A percentile compares a stretch with the other conserved stretches of the same genome.
These are phyloP conservation scores for Alternaria incomplexa DNA, from an alignment of 2,329 filamentous ascomycete species.

Conservation along the genomic window DNA sequence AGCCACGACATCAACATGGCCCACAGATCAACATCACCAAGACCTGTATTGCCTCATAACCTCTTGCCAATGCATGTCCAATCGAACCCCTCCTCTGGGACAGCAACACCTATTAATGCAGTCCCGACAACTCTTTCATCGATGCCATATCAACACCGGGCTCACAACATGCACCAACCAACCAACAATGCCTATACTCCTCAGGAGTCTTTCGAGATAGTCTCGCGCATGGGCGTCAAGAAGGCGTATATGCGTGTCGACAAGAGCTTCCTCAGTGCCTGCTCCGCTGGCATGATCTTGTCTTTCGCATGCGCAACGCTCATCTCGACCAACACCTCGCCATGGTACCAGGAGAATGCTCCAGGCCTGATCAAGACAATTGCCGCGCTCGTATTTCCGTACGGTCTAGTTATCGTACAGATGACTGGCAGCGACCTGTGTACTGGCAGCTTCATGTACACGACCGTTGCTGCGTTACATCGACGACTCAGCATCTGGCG, in stretches of 20 bases:
- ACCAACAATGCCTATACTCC: conserved; percentile 53
- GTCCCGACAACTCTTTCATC: background rate
- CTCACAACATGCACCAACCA: background rate
- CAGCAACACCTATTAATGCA: conserved; percentile 1
- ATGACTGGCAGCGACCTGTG: conserved; percentile 44
- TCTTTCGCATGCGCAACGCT: conserved; percentile 50
- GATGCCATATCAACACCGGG: background rate
- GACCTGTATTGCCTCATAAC: background rate
- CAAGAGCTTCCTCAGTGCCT: conserved; percentile 60
- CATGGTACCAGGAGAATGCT: conserved; percentile 20
- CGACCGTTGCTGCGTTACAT: conserved; percentile 23
- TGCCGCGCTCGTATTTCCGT: conserved; percentile 43
- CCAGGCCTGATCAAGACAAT: conserved; percentile 39
- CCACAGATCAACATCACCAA: conserved; percentile 3
- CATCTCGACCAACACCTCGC: conserved; percentile 15
- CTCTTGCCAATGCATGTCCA: background rate
- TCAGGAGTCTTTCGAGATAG: conserved; percentile 58
- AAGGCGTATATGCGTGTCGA: conserved; percentile 60
- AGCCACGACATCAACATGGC: background rate
- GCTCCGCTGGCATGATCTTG: conserved; percentile 60
- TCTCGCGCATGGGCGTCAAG: conserved; percentile 57
- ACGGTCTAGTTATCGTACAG: conserved; percentile 41
- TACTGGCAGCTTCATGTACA: conserved; percentile 35
- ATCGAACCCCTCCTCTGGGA: background rate
- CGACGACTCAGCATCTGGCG: conserved; percentile 39